Evolutionary conservation across 805 yeast genomes (phyloP).

Genomic region (Vanderwaltozyma tropicalis): DNA sequence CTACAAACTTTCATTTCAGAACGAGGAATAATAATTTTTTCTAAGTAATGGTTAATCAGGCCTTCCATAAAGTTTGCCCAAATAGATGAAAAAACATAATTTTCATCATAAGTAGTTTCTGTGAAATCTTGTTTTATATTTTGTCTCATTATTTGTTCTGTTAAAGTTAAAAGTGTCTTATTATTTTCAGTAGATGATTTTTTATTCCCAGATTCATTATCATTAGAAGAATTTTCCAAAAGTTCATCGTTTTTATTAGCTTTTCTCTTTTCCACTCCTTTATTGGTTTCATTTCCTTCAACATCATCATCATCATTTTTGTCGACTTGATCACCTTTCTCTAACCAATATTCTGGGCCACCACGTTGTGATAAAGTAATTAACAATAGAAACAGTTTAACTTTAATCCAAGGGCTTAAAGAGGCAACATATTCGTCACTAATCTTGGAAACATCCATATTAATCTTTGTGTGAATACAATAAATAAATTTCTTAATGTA

Average conservation of each 20-base stretch:
- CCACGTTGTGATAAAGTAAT: slow-evolving; percentile 27
- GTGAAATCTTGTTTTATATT: slow-evolving; percentile 27
- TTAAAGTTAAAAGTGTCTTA: slow-evolving; percentile 16
- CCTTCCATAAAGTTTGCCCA: slow-evolving; percentile 34
- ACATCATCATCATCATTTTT: slow-evolving; percentile 1
- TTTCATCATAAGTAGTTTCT: slow-evolving; percentile 24
- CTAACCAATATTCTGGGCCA: slow-evolving; percentile 30
- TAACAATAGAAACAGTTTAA: slow-evolving; percentile 22
- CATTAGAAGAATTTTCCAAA: too few species aligned
- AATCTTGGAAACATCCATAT: slow-evolving; percentile 21
- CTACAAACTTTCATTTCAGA: slow-evolving; percentile 30
- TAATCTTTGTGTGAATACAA: slow-evolving; percentile 25
- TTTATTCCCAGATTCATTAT: too few species aligned
- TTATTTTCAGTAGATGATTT: background rate
- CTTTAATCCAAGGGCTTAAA: slow-evolving; percentile 22
- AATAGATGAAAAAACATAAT: slow-evolving; percentile 28
- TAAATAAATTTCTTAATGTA: slow-evolving; percentile 23
- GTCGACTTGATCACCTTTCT: slow-evolving; percentile 12
- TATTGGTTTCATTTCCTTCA: background rate
- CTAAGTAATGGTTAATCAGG: slow-evolving; percentile 28
- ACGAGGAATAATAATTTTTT: slow-evolving; percentile 26
- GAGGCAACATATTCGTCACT: slow-evolving; percentile 14
- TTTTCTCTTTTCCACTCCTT: background rate
- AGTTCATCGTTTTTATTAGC: background rate
- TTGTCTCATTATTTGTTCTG: slow-evolving; percentile 26